Conservation (phyloP, 2,329 filamentous ascomycete species). For the Monosporascus sp. region DNA sequence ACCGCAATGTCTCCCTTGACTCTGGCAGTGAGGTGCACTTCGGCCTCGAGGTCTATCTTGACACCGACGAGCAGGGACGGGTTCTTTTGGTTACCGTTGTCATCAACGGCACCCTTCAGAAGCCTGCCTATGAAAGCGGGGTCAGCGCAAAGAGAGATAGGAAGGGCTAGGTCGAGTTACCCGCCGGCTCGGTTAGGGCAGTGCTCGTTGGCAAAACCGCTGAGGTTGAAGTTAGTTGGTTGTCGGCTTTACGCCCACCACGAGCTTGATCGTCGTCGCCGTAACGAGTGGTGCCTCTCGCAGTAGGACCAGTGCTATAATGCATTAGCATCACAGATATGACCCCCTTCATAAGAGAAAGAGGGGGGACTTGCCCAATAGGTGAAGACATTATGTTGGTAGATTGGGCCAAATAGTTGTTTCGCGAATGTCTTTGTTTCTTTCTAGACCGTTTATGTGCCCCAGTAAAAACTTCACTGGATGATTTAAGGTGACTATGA, state of each 20-base stretch:
- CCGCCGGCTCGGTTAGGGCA: neutral
- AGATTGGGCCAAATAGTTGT: too few relatives aligned
- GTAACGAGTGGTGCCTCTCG: neutral
- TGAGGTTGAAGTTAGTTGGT: neutral
- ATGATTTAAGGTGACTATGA: neutral
- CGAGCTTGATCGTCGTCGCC: neutral
- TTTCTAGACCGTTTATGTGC: neutral
- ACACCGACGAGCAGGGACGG: constrained; percentile 55
- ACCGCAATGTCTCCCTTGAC: constrained; percentile 57
- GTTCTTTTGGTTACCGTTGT: constrained; percentile 51
- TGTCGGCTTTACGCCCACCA: neutral
- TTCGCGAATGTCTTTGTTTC: neutral
- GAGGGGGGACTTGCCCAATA: neutral
- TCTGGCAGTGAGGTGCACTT: constrained; percentile 55
- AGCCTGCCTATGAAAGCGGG: constrained; percentile 37
- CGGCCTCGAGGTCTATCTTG: constrained; percentile 58
- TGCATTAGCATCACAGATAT: neutral
- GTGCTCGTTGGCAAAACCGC: neutral
- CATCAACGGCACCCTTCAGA: constrained; percentile 52
- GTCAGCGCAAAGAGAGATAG: neutral
- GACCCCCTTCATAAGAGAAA: too few relatives aligned
- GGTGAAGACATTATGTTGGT: neutral
- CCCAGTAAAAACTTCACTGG: neutral
- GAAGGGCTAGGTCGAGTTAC: neutral
- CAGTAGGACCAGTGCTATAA: neutral